phyloP scores from a whole-genome alignment of 2,329 filamentous ascomycete species.

The Apiospora pterosperma region DNA sequence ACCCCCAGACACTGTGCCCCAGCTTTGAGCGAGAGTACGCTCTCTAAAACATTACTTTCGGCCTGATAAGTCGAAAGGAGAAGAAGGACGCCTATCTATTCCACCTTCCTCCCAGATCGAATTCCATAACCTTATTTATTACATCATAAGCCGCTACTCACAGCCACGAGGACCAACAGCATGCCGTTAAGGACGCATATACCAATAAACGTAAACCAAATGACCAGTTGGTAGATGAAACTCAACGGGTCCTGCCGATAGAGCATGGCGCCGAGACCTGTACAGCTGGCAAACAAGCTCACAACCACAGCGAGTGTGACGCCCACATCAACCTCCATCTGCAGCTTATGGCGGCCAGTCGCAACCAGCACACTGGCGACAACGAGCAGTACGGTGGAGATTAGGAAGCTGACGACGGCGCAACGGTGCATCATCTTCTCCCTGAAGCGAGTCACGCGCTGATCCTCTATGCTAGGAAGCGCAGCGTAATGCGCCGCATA shows the following conservation, averaged over 20 bases:
- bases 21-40: not conserved
- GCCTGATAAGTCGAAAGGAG: not conserved
- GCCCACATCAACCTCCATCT: constrained; percentile 67
- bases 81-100: not conserved
- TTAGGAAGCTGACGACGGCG: constrained; percentile 51
- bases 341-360: constrained; percentile 65
- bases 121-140: not conserved
- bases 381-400: constrained; percentile 60
- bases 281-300: constrained; percentile 61
- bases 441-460: constrained; percentile 46
- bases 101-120: not conserved
- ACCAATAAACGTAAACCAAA: constrained; percentile 39
- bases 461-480: constrained; percentile 49
- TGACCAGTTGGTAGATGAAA: constrained; percentile 39
- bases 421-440: constrained; percentile 54
- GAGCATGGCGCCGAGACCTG: constrained; percentile 57
- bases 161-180: constrained; percentile 48
- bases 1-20: not conserved
- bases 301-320: constrained; percentile 67
- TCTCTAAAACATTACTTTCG: not conserved
- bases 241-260: constrained; percentile 45
- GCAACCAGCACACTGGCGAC: constrained; percentile 63
- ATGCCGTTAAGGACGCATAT: constrained; percentile 49
- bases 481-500: constrained; percentile 53
- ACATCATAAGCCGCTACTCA: constrained; percentile 28